phyloP scores from a whole-genome alignment of 2,329 filamentous ascomycete species.

The Dothideomycetes sp. region DNA sequence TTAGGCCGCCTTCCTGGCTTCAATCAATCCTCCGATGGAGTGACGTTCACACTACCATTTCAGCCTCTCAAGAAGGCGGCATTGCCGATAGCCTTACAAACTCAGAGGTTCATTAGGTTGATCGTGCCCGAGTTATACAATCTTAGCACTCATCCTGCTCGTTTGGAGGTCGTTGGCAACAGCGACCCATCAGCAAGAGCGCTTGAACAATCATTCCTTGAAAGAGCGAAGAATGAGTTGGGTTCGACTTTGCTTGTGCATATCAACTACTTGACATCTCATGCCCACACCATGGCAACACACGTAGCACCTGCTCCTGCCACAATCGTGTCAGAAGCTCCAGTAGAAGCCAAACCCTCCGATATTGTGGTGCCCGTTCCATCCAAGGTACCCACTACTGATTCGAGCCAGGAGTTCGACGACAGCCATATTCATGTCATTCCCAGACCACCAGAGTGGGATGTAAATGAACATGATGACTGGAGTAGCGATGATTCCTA shows the following conservation, averaged over 20 bases:
- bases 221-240: slow-evolving; percentile 47
- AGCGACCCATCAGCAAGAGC: slow-evolving; percentile 50
- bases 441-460: slow-evolving; percentile 70
- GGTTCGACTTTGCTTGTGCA: slow-evolving; percentile 61
- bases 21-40: slow-evolving; percentile 59
- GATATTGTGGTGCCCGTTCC: not conserved
- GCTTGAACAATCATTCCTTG: slow-evolving; percentile 56
- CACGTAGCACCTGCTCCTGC: not conserved
- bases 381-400: not conserved
- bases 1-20: slow-evolving; percentile 60
- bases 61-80: slow-evolving; percentile 53
- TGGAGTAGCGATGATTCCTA: slow-evolving; percentile 32
- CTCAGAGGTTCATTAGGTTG: slow-evolving; percentile 56
- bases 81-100: slow-evolving; percentile 52
- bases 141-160: slow-evolving; percentile 56
- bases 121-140: slow-evolving; percentile 65
- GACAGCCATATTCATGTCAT: slow-evolving; percentile 62
- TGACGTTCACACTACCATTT: slow-evolving; percentile 61
- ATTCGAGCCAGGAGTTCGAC: slow-evolving; percentile 28
- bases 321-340: not conserved
- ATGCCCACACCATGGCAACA: slow-evolving; percentile 57
- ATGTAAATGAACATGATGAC: slow-evolving; percentile 24
- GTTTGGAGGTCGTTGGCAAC: slow-evolving; percentile 56
- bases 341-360: not conserved
- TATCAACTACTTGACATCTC: slow-evolving; percentile 64